Evolutionary conservation across 108 stramenopile genomes (phyloP).

Genomic region (Pseudonitzschia multistriata): DNA sequence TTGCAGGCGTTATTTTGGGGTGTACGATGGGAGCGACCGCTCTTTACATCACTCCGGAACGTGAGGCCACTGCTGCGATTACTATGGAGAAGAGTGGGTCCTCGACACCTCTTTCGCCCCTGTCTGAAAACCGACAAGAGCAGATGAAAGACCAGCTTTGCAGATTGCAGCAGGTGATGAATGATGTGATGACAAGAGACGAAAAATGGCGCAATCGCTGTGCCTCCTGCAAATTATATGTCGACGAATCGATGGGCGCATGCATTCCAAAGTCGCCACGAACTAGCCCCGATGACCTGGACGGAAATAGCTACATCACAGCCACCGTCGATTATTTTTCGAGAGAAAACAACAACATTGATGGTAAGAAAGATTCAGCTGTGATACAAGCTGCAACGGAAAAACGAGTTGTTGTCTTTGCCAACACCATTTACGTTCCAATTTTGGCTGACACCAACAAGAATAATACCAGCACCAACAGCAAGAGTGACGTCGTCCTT

Average conservation of each 20-base stretch:
- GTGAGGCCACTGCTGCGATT: background rate
- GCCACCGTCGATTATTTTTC: no score
- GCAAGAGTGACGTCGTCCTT: background rate
- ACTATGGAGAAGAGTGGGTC: no score
- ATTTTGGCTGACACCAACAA: background rate
- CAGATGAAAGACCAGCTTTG: conserved; percentile 23
- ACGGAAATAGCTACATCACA: no score
- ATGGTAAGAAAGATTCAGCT: background rate
- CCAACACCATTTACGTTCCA: background rate
- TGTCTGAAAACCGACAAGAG: background rate
- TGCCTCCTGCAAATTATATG: conserved; percentile 4
- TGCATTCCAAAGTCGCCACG: conserved; percentile 17
- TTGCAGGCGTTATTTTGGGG: conserved; percentile 59
- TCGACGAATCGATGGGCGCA: background rate
- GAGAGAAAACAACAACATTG: no score
- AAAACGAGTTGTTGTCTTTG: background rate
- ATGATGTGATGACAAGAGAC: conserved; percentile 9
- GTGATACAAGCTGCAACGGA: background rate
- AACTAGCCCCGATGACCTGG: no score
- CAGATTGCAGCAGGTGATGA: conserved; percentile 35
- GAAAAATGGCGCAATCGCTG: background rate
- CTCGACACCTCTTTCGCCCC: background rate
- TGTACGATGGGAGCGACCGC: conserved; percentile 59
- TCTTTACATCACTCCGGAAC: background rate
- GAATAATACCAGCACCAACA: no score